Evolutionary conservation across 2,329 filamentous ascomycete species (phyloP).

Genomic region (Phoma herbarum): DNA sequence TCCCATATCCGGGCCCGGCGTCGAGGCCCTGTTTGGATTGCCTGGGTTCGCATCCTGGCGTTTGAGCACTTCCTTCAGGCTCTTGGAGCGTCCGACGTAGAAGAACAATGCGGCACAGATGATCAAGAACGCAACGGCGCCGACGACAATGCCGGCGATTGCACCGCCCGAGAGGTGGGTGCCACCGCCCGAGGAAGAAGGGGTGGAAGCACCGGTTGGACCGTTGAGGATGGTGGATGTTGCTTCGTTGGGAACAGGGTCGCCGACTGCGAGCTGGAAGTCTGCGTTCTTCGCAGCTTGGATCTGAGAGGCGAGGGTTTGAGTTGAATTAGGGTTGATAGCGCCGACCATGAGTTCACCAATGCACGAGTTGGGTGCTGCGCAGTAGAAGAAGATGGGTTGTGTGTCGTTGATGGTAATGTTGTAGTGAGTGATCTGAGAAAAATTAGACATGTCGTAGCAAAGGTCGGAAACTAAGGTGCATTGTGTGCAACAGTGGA

Average conservation of each 20-base stretch:
- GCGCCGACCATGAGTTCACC: slow-evolving; percentile 76
- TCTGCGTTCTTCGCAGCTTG: slow-evolving; percentile 34
- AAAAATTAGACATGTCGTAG: slow-evolving; percentile 3
- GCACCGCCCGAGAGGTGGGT: slow-evolving; percentile 49
- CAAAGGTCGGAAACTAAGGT: not conserved
- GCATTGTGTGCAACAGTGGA: not conserved
- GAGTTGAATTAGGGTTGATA: slow-evolving; percentile 67
- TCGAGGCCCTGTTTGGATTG: slow-evolving; percentile 14
- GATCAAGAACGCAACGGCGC: slow-evolving; percentile 68
- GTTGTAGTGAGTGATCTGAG: slow-evolving; percentile 42
- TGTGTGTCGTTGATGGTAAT: slow-evolving; percentile 48
- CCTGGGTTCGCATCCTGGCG: slow-evolving; percentile 28
- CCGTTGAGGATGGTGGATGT: slow-evolving; percentile 23
- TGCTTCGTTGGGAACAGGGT: slow-evolving; percentile 52
- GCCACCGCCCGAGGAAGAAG: slow-evolving; percentile 4
- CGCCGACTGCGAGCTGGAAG: slow-evolving; percentile 50
- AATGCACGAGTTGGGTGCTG: slow-evolving; percentile 71
- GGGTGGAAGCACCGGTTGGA: slow-evolving; percentile 19
- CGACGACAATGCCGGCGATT: slow-evolving; percentile 66
- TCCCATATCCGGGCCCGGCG: slow-evolving; percentile 18
- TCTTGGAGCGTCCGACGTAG: slow-evolving; percentile 63
- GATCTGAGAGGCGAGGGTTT: slow-evolving; percentile 42
- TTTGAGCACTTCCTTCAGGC: slow-evolving; percentile 40
- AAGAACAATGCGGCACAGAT: slow-evolving; percentile 69
- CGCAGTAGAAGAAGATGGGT: slow-evolving; percentile 53